These are phyloP conservation scores for Dysphania ambrosioides DNA, from an alignment of 148 eudicot genomes.

Conservation along the genomic window DNA sequence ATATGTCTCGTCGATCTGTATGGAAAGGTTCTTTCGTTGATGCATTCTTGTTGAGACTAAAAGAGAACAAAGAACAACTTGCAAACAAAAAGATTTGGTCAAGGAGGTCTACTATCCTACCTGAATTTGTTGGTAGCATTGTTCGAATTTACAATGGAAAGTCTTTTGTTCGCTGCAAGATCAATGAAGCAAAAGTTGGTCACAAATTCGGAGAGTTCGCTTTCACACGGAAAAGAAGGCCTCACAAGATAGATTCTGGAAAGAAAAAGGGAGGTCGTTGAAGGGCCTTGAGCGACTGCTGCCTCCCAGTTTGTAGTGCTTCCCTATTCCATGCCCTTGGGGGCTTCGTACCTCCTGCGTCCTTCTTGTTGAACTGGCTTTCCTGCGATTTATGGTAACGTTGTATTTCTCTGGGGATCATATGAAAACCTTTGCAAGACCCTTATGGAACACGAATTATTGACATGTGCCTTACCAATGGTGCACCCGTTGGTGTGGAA, in stretches of 20 bases:
- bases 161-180: constrained; percentile 37
- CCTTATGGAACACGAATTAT: neutral
- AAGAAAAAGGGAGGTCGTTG: constrained; percentile 34
- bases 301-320: neutral
- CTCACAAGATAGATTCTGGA: constrained; percentile 26
- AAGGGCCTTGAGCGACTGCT: constrained; percentile 24
- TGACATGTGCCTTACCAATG: neutral
- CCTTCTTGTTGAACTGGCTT: neutral
- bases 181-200: constrained; percentile 49
- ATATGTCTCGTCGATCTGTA: constrained; percentile 39
- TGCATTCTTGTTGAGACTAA: constrained; percentile 38
- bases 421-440: neutral
- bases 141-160: constrained; percentile 42
- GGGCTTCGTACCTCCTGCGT: neutral
- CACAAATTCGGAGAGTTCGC: constrained; percentile 62
- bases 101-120: constrained; percentile 34
- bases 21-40: constrained; percentile 44
- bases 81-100: constrained; percentile 40
- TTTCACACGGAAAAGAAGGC: constrained; percentile 35
- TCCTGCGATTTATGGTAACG: neutral
- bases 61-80: constrained; percentile 34
- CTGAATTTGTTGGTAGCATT: constrained; percentile 33
- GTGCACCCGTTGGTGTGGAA: no score
- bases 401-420: neutral
- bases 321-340: neutral